These are phyloP conservation scores for Blastobotrys capitulatus DNA, from an alignment of 1,139 yeast genomes.

Conservation along the genomic window DNA sequence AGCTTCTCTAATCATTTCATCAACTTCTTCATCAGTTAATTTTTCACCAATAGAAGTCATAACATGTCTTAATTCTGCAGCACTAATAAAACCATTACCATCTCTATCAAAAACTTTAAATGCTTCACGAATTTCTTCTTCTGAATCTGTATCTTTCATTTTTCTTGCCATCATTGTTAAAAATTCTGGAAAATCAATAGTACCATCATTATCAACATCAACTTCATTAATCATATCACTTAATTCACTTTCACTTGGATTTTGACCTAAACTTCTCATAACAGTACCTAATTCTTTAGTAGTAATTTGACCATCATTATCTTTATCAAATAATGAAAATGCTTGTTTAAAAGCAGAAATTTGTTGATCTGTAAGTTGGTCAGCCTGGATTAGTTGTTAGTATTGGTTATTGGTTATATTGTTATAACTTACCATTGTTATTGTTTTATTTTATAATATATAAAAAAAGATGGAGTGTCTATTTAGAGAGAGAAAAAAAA, in stretches of 20 bases:
- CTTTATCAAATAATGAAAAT: slow-evolving; percentile 91
- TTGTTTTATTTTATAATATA: too few relatives aligned
- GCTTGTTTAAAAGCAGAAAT: slow-evolving; percentile 97
- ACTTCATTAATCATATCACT: slow-evolving; percentile 96
- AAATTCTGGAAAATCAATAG: slow-evolving; percentile 77
- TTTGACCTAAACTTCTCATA: slow-evolving; percentile 96
- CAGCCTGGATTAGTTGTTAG: slow-evolving; percentile 42
- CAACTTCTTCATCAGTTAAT: slow-evolving; percentile 91
- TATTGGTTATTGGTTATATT: background rate
- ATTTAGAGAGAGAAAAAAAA: background rate
- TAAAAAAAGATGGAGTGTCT: too few relatives aligned
- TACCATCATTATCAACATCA: slow-evolving; percentile 91
- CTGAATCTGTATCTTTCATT: slow-evolving; percentile 92
- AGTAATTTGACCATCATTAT: slow-evolving; percentile 87
- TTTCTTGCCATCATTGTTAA: slow-evolving; percentile 90
- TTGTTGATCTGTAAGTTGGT: slow-evolving; percentile 90
- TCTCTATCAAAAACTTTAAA: slow-evolving; percentile 91
- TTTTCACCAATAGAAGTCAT: slow-evolving; percentile 96
- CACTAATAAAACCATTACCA: slow-evolving; percentile 94
- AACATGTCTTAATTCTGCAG: slow-evolving; percentile 94
- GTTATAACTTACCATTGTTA: background rate
- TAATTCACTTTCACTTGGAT: slow-evolving; percentile 93
- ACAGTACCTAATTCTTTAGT: slow-evolving; percentile 96
- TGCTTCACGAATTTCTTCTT: slow-evolving; percentile 95
- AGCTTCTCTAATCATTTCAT: slow-evolving; percentile 94